Evolutionary conservation across 129 eudicot genomes (phyloP).

Genomic region (carrot (Daucus carota)): DH1_v3.0 NC_030383.2:59391001-59391500

Average conservation of each 20-base stretch:
- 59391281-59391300: conserved; percentile 23
- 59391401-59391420: conserved; percentile 6
- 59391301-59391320: conserved; percentile 34
- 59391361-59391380: conserved; percentile 4
- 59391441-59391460: conserved; percentile 14
- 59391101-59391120: conserved; percentile 13
- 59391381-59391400: conserved; percentile 16
- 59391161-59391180: conserved; percentile 5
- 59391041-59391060: conserved; percentile 15
- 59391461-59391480: conserved; percentile 18
- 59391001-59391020: conserved; percentile 17
- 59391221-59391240: conserved; percentile 15
- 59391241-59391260: conserved; percentile 21
- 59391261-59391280: conserved; percentile 29
- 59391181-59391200: conserved; percentile 28
- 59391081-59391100: conserved; percentile 24
- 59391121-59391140: conserved; percentile 8
- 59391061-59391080: conserved; percentile 10
- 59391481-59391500: conserved; percentile 11
- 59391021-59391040: conserved; percentile 16
- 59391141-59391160: conserved; percentile 13
- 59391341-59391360: conserved; percentile 41
- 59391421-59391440: neutral
- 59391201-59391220: conserved; percentile 13
- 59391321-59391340: conserved; percentile 29